Base-by-base conservation (phyloP, 208 protist genomes). In the Tritrichomonas musculus region DNA sequence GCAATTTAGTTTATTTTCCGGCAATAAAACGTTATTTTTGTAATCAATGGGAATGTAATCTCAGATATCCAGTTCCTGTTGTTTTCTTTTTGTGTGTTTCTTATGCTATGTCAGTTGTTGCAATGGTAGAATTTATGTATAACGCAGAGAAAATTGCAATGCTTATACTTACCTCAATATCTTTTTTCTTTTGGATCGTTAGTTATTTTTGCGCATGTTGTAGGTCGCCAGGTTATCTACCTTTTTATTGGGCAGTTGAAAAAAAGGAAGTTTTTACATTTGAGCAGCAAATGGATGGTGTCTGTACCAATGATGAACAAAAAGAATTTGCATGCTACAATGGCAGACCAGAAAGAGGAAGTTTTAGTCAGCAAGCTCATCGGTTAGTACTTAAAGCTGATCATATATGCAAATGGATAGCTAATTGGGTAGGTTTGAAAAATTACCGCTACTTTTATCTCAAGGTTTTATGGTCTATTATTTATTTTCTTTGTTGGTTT, bases 1-100 rank as follows among this genome's bases (percentile, higher is more conserved):
- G 41, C 8, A 88, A 88, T 53, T 33, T 88, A 20, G 77, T 47
- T 30, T 88, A 88, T 88, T 88, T 88, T 57, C 77, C 77, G 14
- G 77, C 20, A 57, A 88, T 88, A 1, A 88, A 88, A 88, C 44
- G 8, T 11, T 88, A 88, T 57, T 88, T 53, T 36, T 88, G 77
- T 39, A 88, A 88, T 20, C 41, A 88, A 9, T 88, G 77, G 77
- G 77, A 88, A 88, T 53, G 44, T 17, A 88, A 88, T 33, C 25
- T 17, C 41, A 57, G 27, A 20, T 33, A 20, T 55, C 41, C 77
- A 20, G 33, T 88, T 53, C 39, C 57, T 57, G 44, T 47, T 0
- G 44, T 33, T 57, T 53, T 57, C 1, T 33, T 88, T 20, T 20
- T 88, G 9, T 5, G 27, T 0, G 1, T 88, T 3, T 33, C 47